Evolutionary conservation across 129 eudicot genomes (phyloP), one percentile per base, ranked within the genome.

Genomic region (Logfia minima): DNA sequence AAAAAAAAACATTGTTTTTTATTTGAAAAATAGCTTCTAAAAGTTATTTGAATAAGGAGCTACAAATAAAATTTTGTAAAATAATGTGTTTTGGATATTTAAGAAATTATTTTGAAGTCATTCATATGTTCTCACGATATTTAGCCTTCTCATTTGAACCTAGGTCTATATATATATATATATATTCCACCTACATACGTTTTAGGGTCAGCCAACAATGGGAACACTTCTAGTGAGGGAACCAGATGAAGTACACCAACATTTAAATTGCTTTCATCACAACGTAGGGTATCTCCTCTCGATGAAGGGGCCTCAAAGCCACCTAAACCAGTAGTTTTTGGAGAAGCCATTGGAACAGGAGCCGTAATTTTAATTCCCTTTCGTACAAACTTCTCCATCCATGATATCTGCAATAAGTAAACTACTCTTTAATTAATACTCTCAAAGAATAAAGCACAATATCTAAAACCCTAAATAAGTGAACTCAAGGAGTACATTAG

Each of bases 221-320:
- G 99, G 70, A 94, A 94, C 58, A 94, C 97, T 83, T 94, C 99
- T 70, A 94, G 79, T 26, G 96, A 84, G 41, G 99, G 99, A 29
- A 87, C 97, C 34, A 94, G 88, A 87, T 94, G 96, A 77, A 91
- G 96, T 77, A 94, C 97, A 35, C 97, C 97, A 28, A 91, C 99
- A 84, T 94, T 94, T 71, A 91, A 68, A 79, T 89, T 86, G 81
- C 99, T 94, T 70, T 96, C 94, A 85, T 94, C 99, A 43, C 83
- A 80, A 19, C 99, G 93, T 58, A 94, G 81, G 18, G 86, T 65
- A 71, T 87, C 90, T 70, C 97, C 97, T 86, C 65, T 89, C 58
- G 99, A 94, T 23, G 89, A 94, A 48, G 99, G 99, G 69, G 89
- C 97, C 71, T 91, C 99, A 83, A 91, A 91, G 73, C 99, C 99